phyloP scores from a whole-genome alignment of 768 basidiomycete species.

The Megacollybia marginata region DNA sequence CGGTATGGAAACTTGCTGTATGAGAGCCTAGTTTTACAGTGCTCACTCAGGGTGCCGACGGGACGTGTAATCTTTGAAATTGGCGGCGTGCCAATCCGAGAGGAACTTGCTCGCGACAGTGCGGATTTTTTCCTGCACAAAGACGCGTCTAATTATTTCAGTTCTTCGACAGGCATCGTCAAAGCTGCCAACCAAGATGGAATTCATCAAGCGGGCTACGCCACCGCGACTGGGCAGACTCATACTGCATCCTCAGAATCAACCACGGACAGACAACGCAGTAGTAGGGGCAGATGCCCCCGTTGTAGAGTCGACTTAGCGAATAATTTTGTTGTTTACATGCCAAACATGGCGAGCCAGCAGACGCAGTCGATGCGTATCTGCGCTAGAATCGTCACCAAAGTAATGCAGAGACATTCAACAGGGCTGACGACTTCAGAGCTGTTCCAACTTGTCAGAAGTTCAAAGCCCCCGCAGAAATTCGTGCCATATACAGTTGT shows the following conservation, averaged over 20 bases:
- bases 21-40: background rate
- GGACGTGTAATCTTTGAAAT: constrained; percentile 94
- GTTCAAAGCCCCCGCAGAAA: no score
- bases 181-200: constrained; percentile 82
- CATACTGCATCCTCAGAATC: constrained; percentile 39
- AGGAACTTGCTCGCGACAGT: constrained; percentile 93
- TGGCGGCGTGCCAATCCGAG: constrained; percentile 81
- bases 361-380: no score
- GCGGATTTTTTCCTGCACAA: constrained; percentile 11
- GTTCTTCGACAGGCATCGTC: constrained; percentile 83
- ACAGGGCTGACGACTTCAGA: no score
- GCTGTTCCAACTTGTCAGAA: no score
- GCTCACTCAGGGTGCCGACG: constrained; percentile 57
- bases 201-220: constrained; percentile 67
- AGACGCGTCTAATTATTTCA: constrained; percentile 19
- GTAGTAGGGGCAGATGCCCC: no score
- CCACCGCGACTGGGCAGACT: constrained; percentile 72
- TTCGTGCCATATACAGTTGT: no score
- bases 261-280: constrained; percentile 5
- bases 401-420: no score
- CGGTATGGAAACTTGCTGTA: constrained; percentile 43
- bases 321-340: no score
- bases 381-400: no score
- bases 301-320: no score
- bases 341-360: no score